These are phyloP conservation scores for Bruguiera sexangula DNA, from an alignment of 345 rosid genomes.

Conservation along the genomic window DNA sequence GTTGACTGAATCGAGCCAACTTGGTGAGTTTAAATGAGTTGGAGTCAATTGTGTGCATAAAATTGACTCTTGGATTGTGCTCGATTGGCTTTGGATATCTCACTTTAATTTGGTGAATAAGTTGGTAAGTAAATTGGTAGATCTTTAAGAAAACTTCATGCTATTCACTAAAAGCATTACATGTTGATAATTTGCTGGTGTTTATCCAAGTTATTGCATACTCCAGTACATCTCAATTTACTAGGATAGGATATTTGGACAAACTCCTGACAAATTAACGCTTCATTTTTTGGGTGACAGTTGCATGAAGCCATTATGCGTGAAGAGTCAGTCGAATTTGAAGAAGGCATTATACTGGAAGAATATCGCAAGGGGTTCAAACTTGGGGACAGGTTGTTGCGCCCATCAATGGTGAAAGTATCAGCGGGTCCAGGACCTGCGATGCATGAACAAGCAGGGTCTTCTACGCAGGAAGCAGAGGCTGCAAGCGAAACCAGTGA, in stretches of 20 bases:
- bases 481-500: slow-evolving; percentile 21
- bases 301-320: slow-evolving; percentile 96
- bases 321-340: slow-evolving; percentile 72
- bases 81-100: slow-evolving; percentile 2
- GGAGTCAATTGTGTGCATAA: background rate
- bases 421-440: slow-evolving; percentile 97
- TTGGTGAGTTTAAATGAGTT: slow-evolving; percentile 37
- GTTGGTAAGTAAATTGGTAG: background rate
- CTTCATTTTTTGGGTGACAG: slow-evolving; percentile 33
- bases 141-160: background rate
- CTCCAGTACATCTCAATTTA: background rate
- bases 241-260: background rate
- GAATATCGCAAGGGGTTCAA: slow-evolving; percentile 85
- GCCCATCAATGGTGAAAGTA: slow-evolving; percentile 96
- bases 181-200: background rate
- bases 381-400: slow-evolving; percentile 78
- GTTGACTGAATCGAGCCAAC: slow-evolving; percentile 56
- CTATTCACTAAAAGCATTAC: background rate
- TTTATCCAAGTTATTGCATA: background rate
- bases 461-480: slow-evolving; percentile 32
- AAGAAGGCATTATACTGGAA: slow-evolving; percentile 75
- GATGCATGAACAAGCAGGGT: slow-evolving; percentile 39
- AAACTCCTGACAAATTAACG: slow-evolving; percentile 13
- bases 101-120: background rate
- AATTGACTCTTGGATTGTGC: slow-evolving; percentile 1